These are phyloP conservation scores for Talaromyces borbonicus DNA, from an alignment of 495 filamentous ascomycete species.

Conservation along the genomic window DNA sequence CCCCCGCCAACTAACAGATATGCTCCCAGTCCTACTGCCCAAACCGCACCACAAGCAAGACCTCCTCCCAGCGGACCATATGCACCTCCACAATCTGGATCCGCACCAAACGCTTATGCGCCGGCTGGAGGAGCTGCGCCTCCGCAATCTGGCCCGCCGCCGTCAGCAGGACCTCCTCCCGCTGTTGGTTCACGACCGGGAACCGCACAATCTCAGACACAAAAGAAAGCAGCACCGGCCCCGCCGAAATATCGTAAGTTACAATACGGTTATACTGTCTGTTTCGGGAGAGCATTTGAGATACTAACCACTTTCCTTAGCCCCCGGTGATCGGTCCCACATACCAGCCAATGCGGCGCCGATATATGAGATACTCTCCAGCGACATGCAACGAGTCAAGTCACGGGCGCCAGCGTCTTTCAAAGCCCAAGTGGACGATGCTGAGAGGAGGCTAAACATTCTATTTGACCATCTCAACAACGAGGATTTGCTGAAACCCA, in stretches of 20 bases:
- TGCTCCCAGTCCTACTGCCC: constrained; percentile 65
- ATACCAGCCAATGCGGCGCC: constrained; percentile 67
- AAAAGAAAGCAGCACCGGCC: constrained; percentile 36
- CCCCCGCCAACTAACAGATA: constrained; percentile 73
- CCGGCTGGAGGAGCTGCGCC: constrained; percentile 18
- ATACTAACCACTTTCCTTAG: constrained; percentile 24
- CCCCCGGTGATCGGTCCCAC: constrained; percentile 79
- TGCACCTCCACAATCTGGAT: constrained; percentile 37
- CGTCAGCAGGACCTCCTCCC: constrained; percentile 34
- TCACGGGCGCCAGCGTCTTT: constrained; percentile 70
- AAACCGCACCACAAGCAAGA: constrained; percentile 32
- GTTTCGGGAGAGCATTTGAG: too few relatives aligned
- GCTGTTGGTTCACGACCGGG: constrained; percentile 41
- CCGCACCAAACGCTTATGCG: constrained; percentile 37
- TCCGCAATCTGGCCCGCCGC: constrained; percentile 10
- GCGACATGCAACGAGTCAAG: constrained; percentile 83
- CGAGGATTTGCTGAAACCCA: constrained; percentile 72
- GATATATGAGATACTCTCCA: constrained; percentile 69
- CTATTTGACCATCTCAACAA: constrained; percentile 97
- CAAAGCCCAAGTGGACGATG: constrained; percentile 79
- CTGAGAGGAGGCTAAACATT: constrained; percentile 80
- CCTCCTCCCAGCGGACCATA: constrained; percentile 51
- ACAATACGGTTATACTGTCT: neutral
- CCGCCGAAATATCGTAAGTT: constrained; percentile 60
- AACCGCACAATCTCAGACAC: constrained; percentile 40